phyloP scores from a whole-genome alignment of 495 filamentous ascomycete species.

The Lineolata rhizophorae region DNA sequence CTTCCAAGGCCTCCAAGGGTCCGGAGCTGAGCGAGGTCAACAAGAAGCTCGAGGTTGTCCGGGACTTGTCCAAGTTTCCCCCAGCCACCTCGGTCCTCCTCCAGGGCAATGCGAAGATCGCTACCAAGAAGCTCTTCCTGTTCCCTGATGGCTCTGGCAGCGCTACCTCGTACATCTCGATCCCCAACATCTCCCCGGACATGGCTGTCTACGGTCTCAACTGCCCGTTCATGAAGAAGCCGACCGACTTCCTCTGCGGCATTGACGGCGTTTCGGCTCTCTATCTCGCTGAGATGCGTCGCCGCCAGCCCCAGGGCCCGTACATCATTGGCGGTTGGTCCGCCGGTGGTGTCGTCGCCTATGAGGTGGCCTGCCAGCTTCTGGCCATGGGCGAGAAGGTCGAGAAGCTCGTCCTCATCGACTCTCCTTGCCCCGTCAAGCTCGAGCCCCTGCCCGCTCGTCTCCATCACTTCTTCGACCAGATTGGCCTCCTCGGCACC shows the following conservation, averaged over 20 bases:
- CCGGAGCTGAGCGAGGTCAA: slow-evolving; percentile 20
- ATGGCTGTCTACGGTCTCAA: slow-evolving; percentile 38
- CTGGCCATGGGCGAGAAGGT: slow-evolving; percentile 44
- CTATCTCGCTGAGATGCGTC: slow-evolving; percentile 43
- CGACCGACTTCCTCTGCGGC: slow-evolving; percentile 30
- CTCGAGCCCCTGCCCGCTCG: slow-evolving; percentile 50
- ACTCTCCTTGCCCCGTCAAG: slow-evolving; percentile 57
- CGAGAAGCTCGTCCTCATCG: slow-evolving; percentile 56
- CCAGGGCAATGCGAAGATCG: slow-evolving; percentile 28
- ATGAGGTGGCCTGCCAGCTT: slow-evolving; percentile 56
- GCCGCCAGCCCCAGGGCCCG: slow-evolving; percentile 53
- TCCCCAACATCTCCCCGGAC: slow-evolving; percentile 30
- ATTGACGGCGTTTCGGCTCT: slow-evolving; percentile 32
- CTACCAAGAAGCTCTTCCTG: slow-evolving; percentile 44
- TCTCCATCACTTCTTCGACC: slow-evolving; percentile 59
- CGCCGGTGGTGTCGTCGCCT: slow-evolving; percentile 74
- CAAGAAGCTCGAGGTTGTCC: slow-evolving; percentile 13
- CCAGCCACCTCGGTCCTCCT: slow-evolving; percentile 30
- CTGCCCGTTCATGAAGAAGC: slow-evolving; percentile 43
- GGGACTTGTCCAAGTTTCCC: slow-evolving; percentile 18
- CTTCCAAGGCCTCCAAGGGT: slow-evolving; percentile 5
- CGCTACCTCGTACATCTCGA: slow-evolving; percentile 37
- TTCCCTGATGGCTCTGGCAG: slow-evolving; percentile 61
- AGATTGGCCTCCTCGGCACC: slow-evolving; percentile 61
- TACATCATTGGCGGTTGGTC: slow-evolving; percentile 58